Conservation (phyloP, 495 filamentous ascomycete species). For the Lepraria neglecta region DNA sequence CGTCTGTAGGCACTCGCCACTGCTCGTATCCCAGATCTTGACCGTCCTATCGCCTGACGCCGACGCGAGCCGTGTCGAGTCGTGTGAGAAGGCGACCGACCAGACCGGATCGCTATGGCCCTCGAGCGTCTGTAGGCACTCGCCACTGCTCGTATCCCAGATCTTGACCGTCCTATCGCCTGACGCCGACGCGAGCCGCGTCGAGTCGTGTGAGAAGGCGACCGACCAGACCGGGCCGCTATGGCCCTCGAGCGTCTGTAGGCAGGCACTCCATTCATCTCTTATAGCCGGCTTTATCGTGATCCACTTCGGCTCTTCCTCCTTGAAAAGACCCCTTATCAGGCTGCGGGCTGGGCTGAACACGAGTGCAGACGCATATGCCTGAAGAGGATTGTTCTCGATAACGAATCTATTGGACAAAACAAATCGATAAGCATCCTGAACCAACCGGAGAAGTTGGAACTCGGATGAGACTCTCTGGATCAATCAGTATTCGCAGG, state of each 20-base stretch:
- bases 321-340: conserved; percentile 22
- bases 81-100: too few relatives aligned
- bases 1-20: too few relatives aligned
- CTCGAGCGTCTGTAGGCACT: too few relatives aligned
- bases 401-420: conserved; percentile 28
- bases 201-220: too few relatives aligned
- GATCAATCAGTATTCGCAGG: conserved; percentile 14
- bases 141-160: too few relatives aligned
- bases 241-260: not conserved
- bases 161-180: too few relatives aligned
- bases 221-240: fast-evolving
- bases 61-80: too few relatives aligned
- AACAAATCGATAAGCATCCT: conserved; percentile 32
- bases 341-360: conserved; percentile 31
- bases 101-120: too few relatives aligned
- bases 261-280: conserved; percentile 19
- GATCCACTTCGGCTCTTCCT: conserved; percentile 24
- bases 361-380: conserved; percentile 33
- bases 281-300: conserved; percentile 19
- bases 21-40: too few relatives aligned
- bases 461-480: conserved; percentile 14
- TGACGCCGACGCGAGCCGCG: too few relatives aligned
- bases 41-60: too few relatives aligned
- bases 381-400: conserved; percentile 32
- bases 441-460: conserved; percentile 17